Percentiles rank a stretch among this genome's conserved stretches.
Conservation (phyloP, 768 basidiomycete genomes). For the Hericium alpestre region DNA sequence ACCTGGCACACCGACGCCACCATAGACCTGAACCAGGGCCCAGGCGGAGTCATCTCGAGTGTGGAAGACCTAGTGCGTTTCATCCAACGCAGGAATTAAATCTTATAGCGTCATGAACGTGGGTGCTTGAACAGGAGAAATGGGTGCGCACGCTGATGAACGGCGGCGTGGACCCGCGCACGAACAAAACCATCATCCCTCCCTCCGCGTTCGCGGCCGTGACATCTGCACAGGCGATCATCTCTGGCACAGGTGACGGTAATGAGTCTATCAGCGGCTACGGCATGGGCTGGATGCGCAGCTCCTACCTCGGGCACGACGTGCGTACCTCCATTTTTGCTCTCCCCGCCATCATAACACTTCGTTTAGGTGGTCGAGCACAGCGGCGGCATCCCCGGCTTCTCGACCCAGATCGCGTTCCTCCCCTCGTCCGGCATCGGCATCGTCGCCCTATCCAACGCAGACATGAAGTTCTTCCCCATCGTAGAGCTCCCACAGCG, state of each 20-base stretch:
- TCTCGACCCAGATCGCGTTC: background rate
- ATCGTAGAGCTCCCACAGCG: background rate
- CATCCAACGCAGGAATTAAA: background rate
- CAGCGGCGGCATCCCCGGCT: background rate
- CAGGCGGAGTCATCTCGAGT: conserved; percentile 34
- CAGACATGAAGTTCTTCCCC: background rate
- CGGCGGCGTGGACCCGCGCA: conserved; percentile 19
- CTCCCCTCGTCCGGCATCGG: background rate
- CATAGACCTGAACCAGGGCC: conserved; percentile 21
- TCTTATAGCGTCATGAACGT: background rate
- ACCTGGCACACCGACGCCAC: conserved; percentile 19
- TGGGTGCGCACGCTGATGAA: conserved; percentile 30
- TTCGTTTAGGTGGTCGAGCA: background rate
- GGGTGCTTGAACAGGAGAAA: conserved; percentile 21
- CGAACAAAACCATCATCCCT: conserved; percentile 24
- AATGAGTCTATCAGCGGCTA: conserved; percentile 26
- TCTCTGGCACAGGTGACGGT: background rate
- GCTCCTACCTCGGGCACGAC: conserved; percentile 30
- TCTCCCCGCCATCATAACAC: background rate
- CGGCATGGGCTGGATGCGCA: conserved; percentile 33
- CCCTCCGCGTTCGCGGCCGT: conserved; percentile 18
- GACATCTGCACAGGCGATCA: conserved; percentile 17
- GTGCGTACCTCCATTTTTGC: conserved; percentile 15
- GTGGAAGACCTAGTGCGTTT: conserved; percentile 30
- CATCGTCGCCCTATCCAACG: conserved; percentile 4